phyloP scores from a whole-genome alignment of 208 protist genomes.

The Leishmania aethiopica region DNA sequence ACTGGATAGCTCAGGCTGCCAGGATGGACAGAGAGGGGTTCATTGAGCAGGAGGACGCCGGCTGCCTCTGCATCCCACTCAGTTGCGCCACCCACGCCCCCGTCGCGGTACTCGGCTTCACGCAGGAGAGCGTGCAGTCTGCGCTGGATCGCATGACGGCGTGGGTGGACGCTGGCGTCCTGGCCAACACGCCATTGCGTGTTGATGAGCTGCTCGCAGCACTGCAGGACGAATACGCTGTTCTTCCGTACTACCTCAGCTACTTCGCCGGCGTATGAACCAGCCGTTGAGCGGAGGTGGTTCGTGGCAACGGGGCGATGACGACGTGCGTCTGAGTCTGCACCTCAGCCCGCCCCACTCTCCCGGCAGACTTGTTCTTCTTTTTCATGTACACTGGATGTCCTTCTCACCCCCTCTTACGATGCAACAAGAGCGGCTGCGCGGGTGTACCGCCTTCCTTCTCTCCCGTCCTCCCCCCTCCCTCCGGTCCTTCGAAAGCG shows the following conservation, averaged over 20 bases:
- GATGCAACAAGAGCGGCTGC: neutral
- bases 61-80: slow-evolving; percentile 24
- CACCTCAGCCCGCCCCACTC: neutral
- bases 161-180: slow-evolving; percentile 35
- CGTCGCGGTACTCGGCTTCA: slow-evolving; percentile 34
- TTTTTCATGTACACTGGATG: slow-evolving; percentile 3
- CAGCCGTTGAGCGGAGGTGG: neutral
- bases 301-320: neutral
- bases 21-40: slow-evolving; percentile 30
- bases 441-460: neutral
- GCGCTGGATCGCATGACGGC: slow-evolving; percentile 24
- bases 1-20: slow-evolving; percentile 39
- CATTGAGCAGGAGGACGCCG: slow-evolving; percentile 22
- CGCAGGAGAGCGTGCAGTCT: slow-evolving; percentile 20
- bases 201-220: slow-evolving; percentile 32
- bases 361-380: neutral
- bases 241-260: slow-evolving; percentile 50
- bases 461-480: neutral
- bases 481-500: neutral
- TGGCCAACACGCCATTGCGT: slow-evolving; percentile 14
- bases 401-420: neutral
- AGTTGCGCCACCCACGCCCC: slow-evolving; percentile 34
- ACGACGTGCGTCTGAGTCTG: neutral
- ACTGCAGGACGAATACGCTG: slow-evolving; percentile 41
- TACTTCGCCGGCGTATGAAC: slow-evolving; percentile 19